Evolutionary conservation across 2,329 filamentous ascomycete species (phyloP), one percentile per base, ranked within the genome.

Genomic region (Sarocladium kiliense): DNA sequence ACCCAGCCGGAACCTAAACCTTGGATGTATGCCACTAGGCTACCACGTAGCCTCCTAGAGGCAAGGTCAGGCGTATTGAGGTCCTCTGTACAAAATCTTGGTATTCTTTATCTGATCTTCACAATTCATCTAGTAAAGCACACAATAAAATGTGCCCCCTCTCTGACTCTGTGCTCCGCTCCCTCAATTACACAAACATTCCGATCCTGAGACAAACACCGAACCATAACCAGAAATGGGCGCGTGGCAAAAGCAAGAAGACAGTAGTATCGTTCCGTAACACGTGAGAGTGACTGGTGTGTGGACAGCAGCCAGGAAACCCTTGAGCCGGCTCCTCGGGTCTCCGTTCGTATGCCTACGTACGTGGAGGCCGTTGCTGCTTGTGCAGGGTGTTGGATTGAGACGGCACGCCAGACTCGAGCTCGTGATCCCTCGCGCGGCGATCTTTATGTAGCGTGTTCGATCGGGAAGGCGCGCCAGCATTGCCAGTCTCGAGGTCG

Each of bases 401-500:
- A n/a, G 23, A 3, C 19, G 25, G 4, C 6, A 30, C 44, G n/a
- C 44, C 23, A n/a, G 44, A 27, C 12, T 49, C 44, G 7, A 32
- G 16, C 23, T 49, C 44, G 10, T 21, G 23, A 12, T 27, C 44
- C 44, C 44, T 49, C n/a, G 12, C 12, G 14, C 14, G 44, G 14
- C 44, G 44, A 3, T 49, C 44, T 32, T 49, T 49, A 25, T 19
- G 44, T 18, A 49, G 25, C 9, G 44, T 49, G 27, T 36, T 36
- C 27, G 47, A 51, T 21, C 47, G 47, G 4, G 47, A 51, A 6
- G 47, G 47, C 18, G 47, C 4, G 4, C 7, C 25, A 23, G n/a
- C 47, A 36, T 51, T 51, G n/a, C 50, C 50, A 27, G 34, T 41
- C 34, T 53, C 50, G 50, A 53, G 6, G n/a, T 53, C 50, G 14